Base-by-base conservation (phyloP, 352 stramenopile species). In the Globisporangium viniferum region DNA sequence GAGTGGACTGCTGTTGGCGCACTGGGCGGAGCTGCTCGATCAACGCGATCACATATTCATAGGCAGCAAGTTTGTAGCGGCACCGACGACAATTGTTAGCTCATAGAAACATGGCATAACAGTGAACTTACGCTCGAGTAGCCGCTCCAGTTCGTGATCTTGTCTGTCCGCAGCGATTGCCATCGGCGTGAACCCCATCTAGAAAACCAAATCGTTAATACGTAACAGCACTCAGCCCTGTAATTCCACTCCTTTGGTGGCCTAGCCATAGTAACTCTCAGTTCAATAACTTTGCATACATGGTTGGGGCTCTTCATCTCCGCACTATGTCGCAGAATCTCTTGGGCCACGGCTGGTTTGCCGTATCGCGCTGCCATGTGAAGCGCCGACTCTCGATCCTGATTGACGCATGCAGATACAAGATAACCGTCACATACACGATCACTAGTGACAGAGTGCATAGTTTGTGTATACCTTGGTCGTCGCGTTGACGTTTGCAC, bases 361-460 rank as follows among this genome's bases (percentile, higher is more conserved):
- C 77, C 72, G 49, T 80, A 89, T 4, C 79, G 73, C 2, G 80
- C 81, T 10, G 79, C 81, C 33, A 85, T 64, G 41, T 89, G 81
- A 5, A 89, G 67, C 22, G 75, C 56, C 0, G 75, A 80, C 10
- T 84, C 74, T 12, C 66, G 61, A 20, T 76, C 67, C 77, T 89
- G 12, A 46, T 46, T 20, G 49, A 20, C 18, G 15, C 15, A 49
- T 49, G 14, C 41, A 5, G 15, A 2, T 0, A 20, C 10, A 59
- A 3, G 27, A 6, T 31, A 33, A 33, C 29, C 2, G 5, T 33
- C 29, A 33, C 29, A 33, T 33, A 33, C 29, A 33, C 29, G 29
- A 33, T 33, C 29, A 33, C 29, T 33, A 4, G 29, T 33, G 29
- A 33, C 29, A 2, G 29, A 33, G 29, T 33, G 3, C 29, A 33